Base-by-base conservation (phyloP, 768 basidiomycete genomes). In the Chalciporus sphaerocephalus region DNA sequence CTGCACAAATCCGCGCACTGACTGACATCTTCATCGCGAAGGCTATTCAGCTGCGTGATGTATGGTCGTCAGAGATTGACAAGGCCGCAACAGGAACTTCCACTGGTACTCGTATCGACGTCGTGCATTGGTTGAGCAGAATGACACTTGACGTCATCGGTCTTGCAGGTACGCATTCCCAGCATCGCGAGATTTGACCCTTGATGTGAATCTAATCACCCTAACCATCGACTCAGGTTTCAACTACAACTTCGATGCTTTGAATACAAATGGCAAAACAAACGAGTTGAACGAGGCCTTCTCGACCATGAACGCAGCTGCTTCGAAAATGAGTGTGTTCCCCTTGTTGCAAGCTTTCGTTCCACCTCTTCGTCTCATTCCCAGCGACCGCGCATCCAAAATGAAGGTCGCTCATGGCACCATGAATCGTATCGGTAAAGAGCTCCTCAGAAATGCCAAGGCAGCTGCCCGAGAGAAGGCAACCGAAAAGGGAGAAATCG, bases 11-110 rank as follows among this genome's bases (percentile, higher is more conserved):
- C 30, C 69, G 81, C 2, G 76, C 75, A 34, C 55, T 84, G 11
- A 80, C 80, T 0, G 69, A 69, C 12, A 76, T 79, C 11, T 83
- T 85, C 48, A 52, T 80, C 4, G 71, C 74, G 2, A 85, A 83
- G 57, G 65, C 83, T 11, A 27, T 27, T 4, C 18, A 79, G 75
- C 67, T 81, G n/a, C 70, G 78, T 33, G 78, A 81, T 44, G 51
- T 74, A 37, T 76, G 71, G 76, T 52, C 51, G 0, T 38, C 53
- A 1, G 67, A 76, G 48, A 63, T 69, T 17, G 44, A 56, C 16
- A 52, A 42, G 12, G 48, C 67, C 39, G 59, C 55, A 11, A 56
- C 44, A 17, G 59, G 50, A 15, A 47, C 40, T 6, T 32, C 50
- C 13, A 47, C 46, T 0, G 41, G 51, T 5, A 36, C 50, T 7